Evolutionary conservation across 768 basidiomycete species (phyloP).

Genomic region (Galerina sulciceps): DNA sequence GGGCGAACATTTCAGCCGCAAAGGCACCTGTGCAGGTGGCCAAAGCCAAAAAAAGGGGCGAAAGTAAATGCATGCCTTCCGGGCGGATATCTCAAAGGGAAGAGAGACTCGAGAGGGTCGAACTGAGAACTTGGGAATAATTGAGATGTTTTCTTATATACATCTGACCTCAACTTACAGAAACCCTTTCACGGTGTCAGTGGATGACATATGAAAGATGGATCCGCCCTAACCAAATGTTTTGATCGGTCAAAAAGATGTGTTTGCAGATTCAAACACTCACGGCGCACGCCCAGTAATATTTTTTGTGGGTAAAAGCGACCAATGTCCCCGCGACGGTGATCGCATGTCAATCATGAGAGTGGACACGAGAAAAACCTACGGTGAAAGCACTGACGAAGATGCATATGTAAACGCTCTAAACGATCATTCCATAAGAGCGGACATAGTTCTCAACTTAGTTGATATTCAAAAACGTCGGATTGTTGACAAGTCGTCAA

Average conservation of each 20-base stretch:
- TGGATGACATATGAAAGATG: constrained; percentile 2
- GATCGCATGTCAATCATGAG: constrained; percentile 4
- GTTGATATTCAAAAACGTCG: too few relatives aligned
- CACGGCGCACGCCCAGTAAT: not conserved
- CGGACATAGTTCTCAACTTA: too few relatives aligned
- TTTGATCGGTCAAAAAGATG: not conserved
- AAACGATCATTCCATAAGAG: too few relatives aligned
- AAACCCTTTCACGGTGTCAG: not conserved
- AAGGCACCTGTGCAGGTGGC: not conserved
- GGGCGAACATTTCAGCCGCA: constrained; percentile 3
- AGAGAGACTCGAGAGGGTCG: not conserved
- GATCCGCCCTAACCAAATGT: constrained; percentile 1
- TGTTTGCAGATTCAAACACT: not conserved
- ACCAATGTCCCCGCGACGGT: not conserved
- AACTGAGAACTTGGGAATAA: not conserved
- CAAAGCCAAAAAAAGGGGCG: not conserved
- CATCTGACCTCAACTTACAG: not conserved
- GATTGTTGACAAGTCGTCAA: too few relatives aligned
- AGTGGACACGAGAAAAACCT: not conserved
- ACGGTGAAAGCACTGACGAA: too few relatives aligned
- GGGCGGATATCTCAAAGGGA: not conserved
- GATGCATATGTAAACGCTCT: too few relatives aligned
- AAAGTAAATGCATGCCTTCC: not conserved
- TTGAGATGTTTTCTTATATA: not conserved
- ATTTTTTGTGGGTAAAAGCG: not conserved